Evolutionary conservation across 2,329 filamentous ascomycete genomes (phyloP).

Genomic region (Alternaria ethzedia): DNA sequence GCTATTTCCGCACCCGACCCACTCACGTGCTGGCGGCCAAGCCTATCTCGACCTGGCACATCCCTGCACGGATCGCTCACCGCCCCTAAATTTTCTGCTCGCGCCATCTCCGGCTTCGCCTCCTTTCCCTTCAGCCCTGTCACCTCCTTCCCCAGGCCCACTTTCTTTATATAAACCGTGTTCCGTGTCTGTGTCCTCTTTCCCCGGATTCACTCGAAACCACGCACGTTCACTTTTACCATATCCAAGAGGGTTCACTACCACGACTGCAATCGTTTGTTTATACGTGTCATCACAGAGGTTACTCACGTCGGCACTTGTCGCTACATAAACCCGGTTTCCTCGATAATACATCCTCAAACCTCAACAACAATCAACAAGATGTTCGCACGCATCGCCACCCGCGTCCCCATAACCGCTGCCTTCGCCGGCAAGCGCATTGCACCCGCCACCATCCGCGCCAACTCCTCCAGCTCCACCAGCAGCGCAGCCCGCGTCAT

Average conservation of each 20-base stretch:
- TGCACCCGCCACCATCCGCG: slow-evolving; percentile 31
- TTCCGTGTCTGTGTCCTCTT: slow-evolving; percentile 2
- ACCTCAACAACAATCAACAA: neutral
- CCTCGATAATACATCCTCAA: neutral
- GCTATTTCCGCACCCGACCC: neutral
- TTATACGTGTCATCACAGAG: slow-evolving; percentile 7
- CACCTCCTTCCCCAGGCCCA: slow-evolving; percentile 5
- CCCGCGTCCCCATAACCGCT: slow-evolving; percentile 33
- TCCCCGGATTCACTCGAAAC: slow-evolving; percentile 11
- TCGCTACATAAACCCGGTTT: neutral
- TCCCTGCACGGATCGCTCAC: slow-evolving; percentile 23
- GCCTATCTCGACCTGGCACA: neutral
- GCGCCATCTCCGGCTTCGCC: slow-evolving; percentile 6
- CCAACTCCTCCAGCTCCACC: slow-evolving; percentile 38
- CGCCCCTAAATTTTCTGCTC: slow-evolving; percentile 19
- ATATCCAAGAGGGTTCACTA: neutral
- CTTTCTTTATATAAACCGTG: slow-evolving; percentile 21
- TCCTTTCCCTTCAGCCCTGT: slow-evolving; percentile 10
- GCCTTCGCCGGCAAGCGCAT: slow-evolving; percentile 28
- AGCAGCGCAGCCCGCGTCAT: slow-evolving; percentile 34
- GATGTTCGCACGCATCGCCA: slow-evolving; percentile 26
- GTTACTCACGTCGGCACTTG: neutral
- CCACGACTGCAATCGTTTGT: slow-evolving; percentile 1
- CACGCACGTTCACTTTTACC: neutral
- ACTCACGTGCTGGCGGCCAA: slow-evolving; percentile 2